Evolutionary conservation across 2,329 filamentous ascomycete species (phyloP).

Genomic region (Aspergillus calidoustus): DNA sequence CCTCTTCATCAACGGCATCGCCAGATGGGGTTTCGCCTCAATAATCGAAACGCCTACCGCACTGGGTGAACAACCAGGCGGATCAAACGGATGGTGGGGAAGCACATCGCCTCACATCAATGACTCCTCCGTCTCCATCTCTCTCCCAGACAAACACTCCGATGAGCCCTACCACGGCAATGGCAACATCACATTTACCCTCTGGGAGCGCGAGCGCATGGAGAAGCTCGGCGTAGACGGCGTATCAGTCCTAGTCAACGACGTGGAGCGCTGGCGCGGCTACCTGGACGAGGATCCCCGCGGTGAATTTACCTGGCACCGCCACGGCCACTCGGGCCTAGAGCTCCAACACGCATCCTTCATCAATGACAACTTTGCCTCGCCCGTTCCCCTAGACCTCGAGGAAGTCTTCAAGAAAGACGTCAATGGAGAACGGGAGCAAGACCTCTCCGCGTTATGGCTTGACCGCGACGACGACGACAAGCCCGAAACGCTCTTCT

Average conservation of each 20-base stretch:
- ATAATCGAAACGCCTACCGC: slow-evolving; percentile 81
- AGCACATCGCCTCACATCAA: slow-evolving; percentile 60
- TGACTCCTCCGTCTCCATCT: slow-evolving; percentile 46
- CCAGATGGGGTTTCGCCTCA: slow-evolving; percentile 89
- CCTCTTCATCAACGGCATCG: slow-evolving; percentile 91
- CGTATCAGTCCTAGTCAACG: slow-evolving; percentile 64
- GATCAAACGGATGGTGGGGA: slow-evolving; percentile 49
- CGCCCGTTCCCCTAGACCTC: background rate
- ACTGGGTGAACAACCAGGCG: slow-evolving; percentile 59
- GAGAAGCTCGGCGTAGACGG: slow-evolving; percentile 55
- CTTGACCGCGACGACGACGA: slow-evolving; percentile 30
- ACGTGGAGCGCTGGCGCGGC: slow-evolving; percentile 64
- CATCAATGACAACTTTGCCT: slow-evolving; percentile 29
- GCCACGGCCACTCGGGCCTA: slow-evolving; percentile 46
- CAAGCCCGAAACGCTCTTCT: slow-evolving; percentile 49
- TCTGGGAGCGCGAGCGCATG: slow-evolving; percentile 49
- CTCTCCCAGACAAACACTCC: slow-evolving; percentile 42
- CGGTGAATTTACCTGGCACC: slow-evolving; percentile 58
- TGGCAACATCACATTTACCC: slow-evolving; percentile 51
- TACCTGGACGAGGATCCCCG: slow-evolving; percentile 56
- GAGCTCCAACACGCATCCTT: slow-evolving; percentile 35
- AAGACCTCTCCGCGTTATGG: slow-evolving; percentile 16
- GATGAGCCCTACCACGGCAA: slow-evolving; percentile 42
- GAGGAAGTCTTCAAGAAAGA: background rate
- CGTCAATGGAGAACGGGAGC: slow-evolving; percentile 2